A percentile compares a stretch with the other conserved stretches of the same genome.
phyloP scores from a whole-genome alignment of 2,329 filamentous ascomycete species.

The Claviceps sorghi region DNA sequence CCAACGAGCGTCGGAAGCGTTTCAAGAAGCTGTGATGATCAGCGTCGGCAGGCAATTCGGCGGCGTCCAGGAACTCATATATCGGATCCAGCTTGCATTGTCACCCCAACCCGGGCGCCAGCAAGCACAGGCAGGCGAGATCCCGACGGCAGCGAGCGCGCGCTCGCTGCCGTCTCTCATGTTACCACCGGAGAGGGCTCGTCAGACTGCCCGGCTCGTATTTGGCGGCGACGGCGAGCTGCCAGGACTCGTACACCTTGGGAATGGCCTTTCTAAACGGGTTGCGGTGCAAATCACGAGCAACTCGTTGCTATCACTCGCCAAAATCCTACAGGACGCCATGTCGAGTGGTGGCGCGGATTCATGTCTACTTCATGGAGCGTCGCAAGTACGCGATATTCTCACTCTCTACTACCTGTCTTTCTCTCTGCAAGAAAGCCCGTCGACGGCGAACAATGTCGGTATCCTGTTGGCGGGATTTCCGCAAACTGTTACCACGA shows the following conservation, averaged over 20 bases:
- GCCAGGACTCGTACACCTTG: slow-evolving; percentile 61
- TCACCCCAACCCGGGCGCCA: slow-evolving; percentile 19
- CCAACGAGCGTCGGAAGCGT: slow-evolving; percentile 65
- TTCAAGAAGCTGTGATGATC: slow-evolving; percentile 88
- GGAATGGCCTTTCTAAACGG: slow-evolving; percentile 55
- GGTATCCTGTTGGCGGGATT: slow-evolving; percentile 93
- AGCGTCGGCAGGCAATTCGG: slow-evolving; percentile 57
- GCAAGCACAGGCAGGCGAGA: slow-evolving; percentile 5
- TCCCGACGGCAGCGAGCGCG: slow-evolving; percentile 1
- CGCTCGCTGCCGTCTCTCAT: slow-evolving; percentile 43
- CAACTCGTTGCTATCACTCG: slow-evolving; percentile 84
- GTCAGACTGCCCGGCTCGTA: slow-evolving; percentile 67
- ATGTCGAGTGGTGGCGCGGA: slow-evolving; percentile 60
- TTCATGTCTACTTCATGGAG: slow-evolving; percentile 41
- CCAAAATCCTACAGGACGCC: slow-evolving; percentile 94
- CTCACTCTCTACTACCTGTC: slow-evolving; percentile 91
- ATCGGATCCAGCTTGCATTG: slow-evolving; percentile 59
- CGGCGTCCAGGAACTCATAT: slow-evolving; percentile 66
- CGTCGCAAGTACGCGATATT: slow-evolving; percentile 77
- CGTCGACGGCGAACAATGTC: slow-evolving; percentile 95
- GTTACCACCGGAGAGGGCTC: slow-evolving; percentile 67
- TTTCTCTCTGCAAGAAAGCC: slow-evolving; percentile 83
- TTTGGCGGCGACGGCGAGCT: slow-evolving; percentile 64
- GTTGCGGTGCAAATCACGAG: slow-evolving; percentile 86
- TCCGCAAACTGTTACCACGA: slow-evolving; percentile 46